Evolutionary conservation across 768 basidiomycete species (phyloP), one percentile per base, ranked within the genome.

Genomic region (Lactarius tabidus): DNA sequence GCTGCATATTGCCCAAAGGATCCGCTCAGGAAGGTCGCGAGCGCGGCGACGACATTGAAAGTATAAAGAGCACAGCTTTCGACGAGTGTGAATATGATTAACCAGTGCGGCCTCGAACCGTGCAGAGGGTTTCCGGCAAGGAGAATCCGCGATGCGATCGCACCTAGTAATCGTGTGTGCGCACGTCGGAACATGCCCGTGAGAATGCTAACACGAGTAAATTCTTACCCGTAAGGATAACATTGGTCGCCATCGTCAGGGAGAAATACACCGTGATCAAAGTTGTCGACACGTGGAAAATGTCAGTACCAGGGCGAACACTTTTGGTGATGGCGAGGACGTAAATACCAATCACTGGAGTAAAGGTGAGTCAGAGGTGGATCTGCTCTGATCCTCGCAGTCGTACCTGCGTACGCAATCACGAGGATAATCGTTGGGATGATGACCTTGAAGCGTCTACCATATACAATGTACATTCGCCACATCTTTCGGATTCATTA

Each of bases 61-160:
- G 59, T 59, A 20, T 65, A 65, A 26, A 65, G 5, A 9, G 59
- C 53, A n/a, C 64, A 36, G 35, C 59, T 65, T 53, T 65, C 64
- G 9, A 60, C 10, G 14, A 65, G 14, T 20, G 41, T 10, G 2
- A 60, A 41, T 35, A 55, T 29, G 1, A 55, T 38, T 7, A 51
- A 41, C 53, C 53, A 45, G 28, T 48, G 33, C 14, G 20, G n/a
- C 0, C 3, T 20, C 17, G 20, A 5, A 14, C 18, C 36, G 20
- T 18, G 28, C 28, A 56, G n/a, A 10, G 53, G 43, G 7, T 23
- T 38, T 10, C 59, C 31, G 7, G 23, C 14, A n/a, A 18, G 15
- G 28, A 48, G 35, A 6, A 60, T 31, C 20, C 43, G 59, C 64
- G n/a, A 48, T 23, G 59, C 53, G 23, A 64, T 55, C 12, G 63